phyloP scores from a whole-genome alignment of 371 early-diverging fungal genomes.

The Astathelohania contejeani region DNA sequence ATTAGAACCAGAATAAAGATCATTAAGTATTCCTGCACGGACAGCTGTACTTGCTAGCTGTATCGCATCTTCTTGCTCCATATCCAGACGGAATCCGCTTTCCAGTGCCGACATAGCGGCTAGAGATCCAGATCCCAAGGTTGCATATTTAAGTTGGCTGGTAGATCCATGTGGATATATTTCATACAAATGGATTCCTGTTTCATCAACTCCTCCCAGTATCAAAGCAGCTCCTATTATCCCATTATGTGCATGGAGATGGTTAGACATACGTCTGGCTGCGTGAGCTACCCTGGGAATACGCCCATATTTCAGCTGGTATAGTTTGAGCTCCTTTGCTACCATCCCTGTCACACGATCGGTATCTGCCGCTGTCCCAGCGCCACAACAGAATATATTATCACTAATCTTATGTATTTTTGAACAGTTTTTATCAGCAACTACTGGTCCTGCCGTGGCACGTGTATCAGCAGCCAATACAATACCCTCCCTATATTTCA shows the following conservation, averaged over 20 bases:
- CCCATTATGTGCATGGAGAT: constrained; percentile 66
- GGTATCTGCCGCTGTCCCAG: constrained; percentile 97
- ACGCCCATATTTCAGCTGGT: constrained; percentile 68
- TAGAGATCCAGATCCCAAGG: constrained; percentile 89
- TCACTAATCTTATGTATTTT: constrained; percentile 95
- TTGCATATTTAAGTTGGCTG: constrained; percentile 77
- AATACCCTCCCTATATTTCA: constrained; percentile 77
- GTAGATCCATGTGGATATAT: constrained; percentile 90
- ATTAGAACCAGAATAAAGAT: constrained; percentile 92
- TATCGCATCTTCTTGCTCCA: constrained; percentile 76
- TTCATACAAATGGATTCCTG: constrained; percentile 74
- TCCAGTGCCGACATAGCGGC: constrained; percentile 93
- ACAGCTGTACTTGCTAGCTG: constrained; percentile 78
- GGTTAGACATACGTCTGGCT: constrained; percentile 54
- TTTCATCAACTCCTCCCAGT: constrained; percentile 79
- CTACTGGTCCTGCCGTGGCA: constrained; percentile 89
- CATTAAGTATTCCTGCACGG: constrained; percentile 93
- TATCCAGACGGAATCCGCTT: constrained; percentile 62
- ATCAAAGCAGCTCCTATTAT: constrained; percentile 87
- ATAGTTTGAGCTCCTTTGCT: constrained; percentile 74
- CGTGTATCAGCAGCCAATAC: constrained; percentile 96
- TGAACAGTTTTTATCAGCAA: constrained; percentile 94
- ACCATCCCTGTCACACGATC: constrained; percentile 80
- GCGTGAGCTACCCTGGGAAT: constrained; percentile 73
- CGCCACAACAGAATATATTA: constrained; percentile 97